Base-by-base conservation (phyloP, 2,329 filamentous ascomycete species). In the Laburnicola sp. region DNA sequence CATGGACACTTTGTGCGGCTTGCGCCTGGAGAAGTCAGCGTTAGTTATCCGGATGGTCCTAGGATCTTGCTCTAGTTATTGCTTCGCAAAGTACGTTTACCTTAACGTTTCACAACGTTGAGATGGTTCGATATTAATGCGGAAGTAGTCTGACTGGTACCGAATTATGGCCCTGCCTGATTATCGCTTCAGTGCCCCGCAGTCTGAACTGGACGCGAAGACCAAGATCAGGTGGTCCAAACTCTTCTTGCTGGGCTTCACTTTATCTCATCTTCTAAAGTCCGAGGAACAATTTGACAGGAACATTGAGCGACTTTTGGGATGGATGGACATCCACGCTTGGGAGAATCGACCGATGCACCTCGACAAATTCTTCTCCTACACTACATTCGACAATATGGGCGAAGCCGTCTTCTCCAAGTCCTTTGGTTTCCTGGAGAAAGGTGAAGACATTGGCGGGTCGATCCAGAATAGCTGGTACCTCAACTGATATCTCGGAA, bases 1-100 rank as follows among this genome's bases (percentile, higher is more conserved):
- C n/a, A n/a, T n/a, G 69, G 71, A 2, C 58, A 68, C 28, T 78
- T 78, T 56, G 72, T 79, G 27, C 74, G 77, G 11, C 76, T 78
- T 28, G 65, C 68, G 4, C 64, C 71, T 25, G 72, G 78, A 44
- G 76, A 79, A 66, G 69, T 79, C 52, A 76, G 73, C 50, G 68
- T 79, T 34, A 68, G 68, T 44, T 72, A 79, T 53, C 72, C 75
- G 1, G 70, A 76, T 51, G 76, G 69, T 10, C 63, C 76, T 21
- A 65, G 64, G 21, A 60, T 78, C 9, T 65, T 77, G 1, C 54
- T 70, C n/a, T n/a, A n/a, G 26, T 63, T 60, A 1, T 62, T 65
- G 4, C 50, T 74, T 2, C 52, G 57, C 8, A 69, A 78, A 63
- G 74, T 68, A 50, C 3, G 25, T 11, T 4, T 11, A 39, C 16